Conservation (phyloP, 352 stramenopile species). For the Globisporangium irregulare region DNA sequence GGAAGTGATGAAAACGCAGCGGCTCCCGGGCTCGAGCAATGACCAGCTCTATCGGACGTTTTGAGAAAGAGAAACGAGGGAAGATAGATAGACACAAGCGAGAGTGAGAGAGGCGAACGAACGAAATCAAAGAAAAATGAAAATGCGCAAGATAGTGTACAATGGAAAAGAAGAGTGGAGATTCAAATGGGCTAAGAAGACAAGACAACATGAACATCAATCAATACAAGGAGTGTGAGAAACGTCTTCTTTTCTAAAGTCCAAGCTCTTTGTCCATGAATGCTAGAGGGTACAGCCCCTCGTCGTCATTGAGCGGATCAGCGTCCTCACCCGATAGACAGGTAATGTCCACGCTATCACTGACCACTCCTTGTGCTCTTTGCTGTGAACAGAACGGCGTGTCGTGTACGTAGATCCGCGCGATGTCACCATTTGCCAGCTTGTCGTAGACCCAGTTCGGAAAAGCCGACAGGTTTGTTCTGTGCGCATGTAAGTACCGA, state of each 20-base stretch:
- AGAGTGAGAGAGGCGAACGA: neutral
- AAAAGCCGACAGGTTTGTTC: slow-evolving; percentile 24
- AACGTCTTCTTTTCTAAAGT: neutral
- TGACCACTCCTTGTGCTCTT: neutral
- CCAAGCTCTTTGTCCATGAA: slow-evolving; percentile 14
- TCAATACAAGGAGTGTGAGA: neutral
- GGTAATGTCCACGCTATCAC: neutral
- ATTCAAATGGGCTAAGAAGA: neutral
- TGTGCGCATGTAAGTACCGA: slow-evolving; percentile 27
- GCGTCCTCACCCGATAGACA: slow-evolving; percentile 5
- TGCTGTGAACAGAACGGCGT: slow-evolving; percentile 30
- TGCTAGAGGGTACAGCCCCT: slow-evolving; percentile 20
- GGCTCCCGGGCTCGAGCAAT: neutral
- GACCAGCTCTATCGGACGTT: slow-evolving; percentile 4
- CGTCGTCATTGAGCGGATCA: slow-evolving; percentile 10
- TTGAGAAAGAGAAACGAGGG: neutral
- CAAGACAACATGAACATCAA: neutral
- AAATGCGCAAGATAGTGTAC: neutral
- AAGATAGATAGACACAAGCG: neutral
- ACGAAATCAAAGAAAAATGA: neutral
- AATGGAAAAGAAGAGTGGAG: slow-evolving; percentile 1
- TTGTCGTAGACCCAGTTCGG: slow-evolving; percentile 28
- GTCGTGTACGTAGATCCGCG: slow-evolving; percentile 25
- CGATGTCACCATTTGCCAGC: slow-evolving; percentile 18
- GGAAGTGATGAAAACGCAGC: slow-evolving; percentile 76